phyloP scores from a whole-genome alignment of 1,284 basidiomycete species.

The Leucoagaricus sp. region DNA sequence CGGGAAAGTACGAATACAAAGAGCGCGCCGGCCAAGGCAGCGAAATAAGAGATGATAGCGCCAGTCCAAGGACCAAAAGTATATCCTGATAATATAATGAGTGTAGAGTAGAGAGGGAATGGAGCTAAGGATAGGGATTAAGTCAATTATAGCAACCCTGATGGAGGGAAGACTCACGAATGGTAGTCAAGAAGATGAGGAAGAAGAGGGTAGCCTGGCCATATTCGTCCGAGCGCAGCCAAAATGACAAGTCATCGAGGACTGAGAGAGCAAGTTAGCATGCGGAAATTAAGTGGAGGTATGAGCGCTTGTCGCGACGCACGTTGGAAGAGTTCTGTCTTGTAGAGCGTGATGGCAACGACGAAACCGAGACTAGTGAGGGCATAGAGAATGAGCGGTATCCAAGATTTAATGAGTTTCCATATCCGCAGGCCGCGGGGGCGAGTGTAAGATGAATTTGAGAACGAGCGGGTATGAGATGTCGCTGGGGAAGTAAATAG shows the following conservation, averaged over 20 bases:
- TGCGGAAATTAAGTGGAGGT: slow-evolving; percentile 13
- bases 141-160: slow-evolving; percentile 20
- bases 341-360: slow-evolving; percentile 73
- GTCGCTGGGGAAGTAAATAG: slow-evolving; percentile 14
- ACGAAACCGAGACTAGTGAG: slow-evolving; percentile 70
- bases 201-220: slow-evolving; percentile 74
- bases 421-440: slow-evolving; percentile 48
- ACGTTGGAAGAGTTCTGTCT: slow-evolving; percentile 72
- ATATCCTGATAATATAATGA: slow-evolving; percentile 86
- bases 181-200: slow-evolving; percentile 80
- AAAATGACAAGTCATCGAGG: slow-evolving; percentile 72
- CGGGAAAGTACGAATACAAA: slow-evolving; percentile 79
- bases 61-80: slow-evolving; percentile 83
- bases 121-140: slow-evolving; percentile 49
- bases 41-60: slow-evolving; percentile 79
- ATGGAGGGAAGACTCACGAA: slow-evolving; percentile 59
- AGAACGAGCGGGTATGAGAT: slow-evolving; percentile 17
- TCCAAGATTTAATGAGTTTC: slow-evolving; percentile 65
- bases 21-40: slow-evolving; percentile 81
- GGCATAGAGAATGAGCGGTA: slow-evolving; percentile 70
- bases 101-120: slow-evolving; percentile 83
- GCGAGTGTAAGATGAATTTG: slow-evolving; percentile 44
- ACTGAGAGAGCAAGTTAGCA: slow-evolving; percentile 37
- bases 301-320: slow-evolving; percentile 29
- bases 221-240: slow-evolving; percentile 67